Base-by-base conservation (phyloP, 2,329 filamentous ascomycete genomes). In the Penicillium sp. region DNA sequence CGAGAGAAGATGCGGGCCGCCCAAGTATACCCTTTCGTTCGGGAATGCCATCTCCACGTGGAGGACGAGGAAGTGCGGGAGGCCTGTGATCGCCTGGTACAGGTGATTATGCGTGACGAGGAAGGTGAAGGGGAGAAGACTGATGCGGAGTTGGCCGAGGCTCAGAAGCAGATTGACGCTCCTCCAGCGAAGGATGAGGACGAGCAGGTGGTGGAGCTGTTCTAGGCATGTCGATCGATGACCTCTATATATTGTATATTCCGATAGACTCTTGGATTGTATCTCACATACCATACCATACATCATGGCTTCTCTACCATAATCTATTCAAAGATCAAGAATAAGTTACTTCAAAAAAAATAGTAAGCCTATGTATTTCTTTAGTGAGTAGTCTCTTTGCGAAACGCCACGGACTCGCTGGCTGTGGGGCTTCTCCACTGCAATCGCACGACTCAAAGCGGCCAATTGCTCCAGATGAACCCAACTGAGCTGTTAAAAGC, bases 1-100 rank as follows among this genome's bases (percentile, higher is more conserved):
- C 84, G 94, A 60, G 89, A 96, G 6, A 78, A 85, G 55, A 81
- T 98, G 82, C 84, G 92, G 18, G 79, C 83, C 18, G 81, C 94
- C 47, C 91, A 92, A 68, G 90, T 96, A 1, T 99, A 99, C 74
- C 91, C 93, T 0, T 87, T 98, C 49, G 81, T 98, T 19, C 83
- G 95, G 53, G 95, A 98, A 76, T 89, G 90, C 35, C 95, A 99
- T 80, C 69, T 89, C 62, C 85, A 87, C 22, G 87, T 92, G 4
- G 83, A 92, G 22, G 83, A 96, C 69, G 92, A 96, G 47, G 88
- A 82, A 16, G 91, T 98, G 2, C 83, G 85, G 64, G 93, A 96
- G 67, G 90, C 87, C 0, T 96, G 91, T 69, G 95, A 98, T 74
- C 84, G 95, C 57, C 73, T 98, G 54, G 95, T 99, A 49, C 92